phyloP scores from a whole-genome alignment of 805 yeast genomes.

The Ogataea salicorniae region DNA sequence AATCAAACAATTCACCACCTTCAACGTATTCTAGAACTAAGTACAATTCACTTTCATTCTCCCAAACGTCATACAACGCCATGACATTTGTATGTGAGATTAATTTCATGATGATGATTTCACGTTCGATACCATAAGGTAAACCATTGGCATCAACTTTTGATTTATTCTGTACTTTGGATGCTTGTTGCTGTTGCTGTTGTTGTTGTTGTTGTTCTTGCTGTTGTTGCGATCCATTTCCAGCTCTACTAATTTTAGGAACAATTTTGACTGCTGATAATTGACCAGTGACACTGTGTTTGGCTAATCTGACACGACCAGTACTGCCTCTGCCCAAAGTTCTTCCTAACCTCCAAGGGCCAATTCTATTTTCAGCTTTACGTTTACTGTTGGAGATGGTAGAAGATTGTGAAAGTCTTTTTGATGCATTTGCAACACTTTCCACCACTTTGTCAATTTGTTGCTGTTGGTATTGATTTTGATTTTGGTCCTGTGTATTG shows the following conservation, averaged over 20 bases:
- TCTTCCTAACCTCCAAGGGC: constrained; percentile 80
- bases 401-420: constrained; percentile 38
- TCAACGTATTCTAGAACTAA: constrained; percentile 77
- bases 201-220: constrained; percentile 14
- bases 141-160: constrained; percentile 42
- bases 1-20: constrained; percentile 82
- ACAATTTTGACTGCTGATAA: constrained; percentile 82
- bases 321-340: constrained; percentile 82
- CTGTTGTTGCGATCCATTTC: constrained; percentile 1
- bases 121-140: constrained; percentile 96
- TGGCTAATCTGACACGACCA: constrained; percentile 72
- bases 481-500: constrained; percentile 3
- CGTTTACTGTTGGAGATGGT: constrained; percentile 29
- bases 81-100: constrained; percentile 91
- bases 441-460: constrained; percentile 39
- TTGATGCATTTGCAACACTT: constrained; percentile 33
- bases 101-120: constrained; percentile 94
- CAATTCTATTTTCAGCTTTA: constrained; percentile 44
- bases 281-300: constrained; percentile 63
- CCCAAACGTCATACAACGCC: constrained; percentile 97
- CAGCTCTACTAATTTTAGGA: constrained; percentile 42
- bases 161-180: constrained; percentile 21
- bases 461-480: neutral
- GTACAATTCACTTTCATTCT: constrained; percentile 83
- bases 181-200: constrained; percentile 15